Evolutionary conservation across 1,139 yeast species (phyloP), one percentile per base, ranked within the genome.

Genomic region (Pichia sp.): DNA sequence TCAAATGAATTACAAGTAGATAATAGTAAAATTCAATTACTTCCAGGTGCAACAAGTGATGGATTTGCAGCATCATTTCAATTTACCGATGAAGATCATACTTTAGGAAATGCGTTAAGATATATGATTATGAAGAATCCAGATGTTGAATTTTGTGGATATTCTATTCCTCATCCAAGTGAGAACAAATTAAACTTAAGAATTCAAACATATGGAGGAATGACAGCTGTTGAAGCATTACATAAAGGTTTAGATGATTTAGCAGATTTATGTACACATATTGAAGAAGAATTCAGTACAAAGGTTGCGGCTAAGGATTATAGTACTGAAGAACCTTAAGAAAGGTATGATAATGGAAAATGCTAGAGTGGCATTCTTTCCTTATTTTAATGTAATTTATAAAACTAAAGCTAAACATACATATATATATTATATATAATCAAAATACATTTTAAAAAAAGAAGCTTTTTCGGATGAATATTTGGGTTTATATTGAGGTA

Each of bases 101-200:
- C 98, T 1, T 66, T 91, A 43, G 98, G 97, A 21, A 91, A 91
- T 60, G 85, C 97, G 5, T 73, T 91, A 46, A 79, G 96, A 61
- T 89, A 88, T 63, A 78, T 91, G 58, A 87, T 91, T 55, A 88
- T 91, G 96, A 89, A 89, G 66, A 91, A 91, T 65, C 96, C 96
- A 30, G 95, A 88, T 53, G 97, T 91, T 26, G 98, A 91, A 59
- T 91, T 93, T 63, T 91, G 97, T 60, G 98, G 98, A 45, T 91
- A 91, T 66, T 86, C 96, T 37, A 93, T 91, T 50, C 98, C 98
- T n/a, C 98, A 91, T 65, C 98, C 98, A 23, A 86, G 96, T 27
- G 98, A 93, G 64, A 76, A 87, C 47, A 83, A 85, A 55, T 68
- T 91, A 65, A 88, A 93, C 66, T 62, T 91, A 44, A 78, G 98